phyloP scores from a whole-genome alignment of 23 red algal species.

The Pyropia yezoensis region DNA sequence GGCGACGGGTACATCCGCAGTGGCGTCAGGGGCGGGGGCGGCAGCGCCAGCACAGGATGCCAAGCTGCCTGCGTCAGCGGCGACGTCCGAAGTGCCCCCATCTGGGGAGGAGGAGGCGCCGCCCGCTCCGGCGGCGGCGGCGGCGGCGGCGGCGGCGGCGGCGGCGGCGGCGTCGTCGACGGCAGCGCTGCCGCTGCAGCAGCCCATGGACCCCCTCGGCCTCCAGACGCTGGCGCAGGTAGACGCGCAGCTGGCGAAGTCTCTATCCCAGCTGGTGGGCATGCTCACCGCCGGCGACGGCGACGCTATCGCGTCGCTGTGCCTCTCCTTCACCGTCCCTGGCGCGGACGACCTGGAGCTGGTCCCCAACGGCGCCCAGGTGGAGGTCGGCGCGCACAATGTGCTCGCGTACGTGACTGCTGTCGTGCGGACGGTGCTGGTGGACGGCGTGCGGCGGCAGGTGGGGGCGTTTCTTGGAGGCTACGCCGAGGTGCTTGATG shows the following conservation, averaged over 20 bases:
- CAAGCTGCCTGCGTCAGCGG: too few species aligned
- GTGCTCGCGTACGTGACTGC: slow-evolving; percentile 54
- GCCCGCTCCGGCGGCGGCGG: too few species aligned
- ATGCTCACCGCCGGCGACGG: slow-evolving; percentile 40
- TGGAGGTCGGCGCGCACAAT: slow-evolving; percentile 62
- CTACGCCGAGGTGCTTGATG: slow-evolving; percentile 42
- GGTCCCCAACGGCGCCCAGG: slow-evolving; percentile 29
- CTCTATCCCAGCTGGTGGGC: slow-evolving; percentile 44
- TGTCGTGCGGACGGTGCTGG: slow-evolving; percentile 55
- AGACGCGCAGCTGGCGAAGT: slow-evolving; percentile 63
- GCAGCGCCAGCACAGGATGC: too few species aligned
- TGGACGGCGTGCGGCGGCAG: slow-evolving; percentile 59
- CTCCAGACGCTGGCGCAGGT: slow-evolving; percentile 41
- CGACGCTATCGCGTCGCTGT: slow-evolving; percentile 48
- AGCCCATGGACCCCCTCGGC: not conserved
- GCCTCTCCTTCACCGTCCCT: slow-evolving; percentile 75
- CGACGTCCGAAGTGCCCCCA: too few species aligned
- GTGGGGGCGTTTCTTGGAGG: slow-evolving; percentile 69
- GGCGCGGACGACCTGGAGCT: slow-evolving; percentile 72
- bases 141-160: too few species aligned
- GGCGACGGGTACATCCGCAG: too few species aligned
- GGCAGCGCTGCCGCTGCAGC: not conserved
- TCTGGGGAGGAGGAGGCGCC: too few species aligned
- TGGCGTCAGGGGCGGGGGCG: too few species aligned
- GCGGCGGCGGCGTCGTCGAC: too few species aligned